Evolutionary conservation across 225 moss, liverwort and hornwort genomes (phyloP).

Genomic region (Rhytidiadelphus loreus): DNA sequence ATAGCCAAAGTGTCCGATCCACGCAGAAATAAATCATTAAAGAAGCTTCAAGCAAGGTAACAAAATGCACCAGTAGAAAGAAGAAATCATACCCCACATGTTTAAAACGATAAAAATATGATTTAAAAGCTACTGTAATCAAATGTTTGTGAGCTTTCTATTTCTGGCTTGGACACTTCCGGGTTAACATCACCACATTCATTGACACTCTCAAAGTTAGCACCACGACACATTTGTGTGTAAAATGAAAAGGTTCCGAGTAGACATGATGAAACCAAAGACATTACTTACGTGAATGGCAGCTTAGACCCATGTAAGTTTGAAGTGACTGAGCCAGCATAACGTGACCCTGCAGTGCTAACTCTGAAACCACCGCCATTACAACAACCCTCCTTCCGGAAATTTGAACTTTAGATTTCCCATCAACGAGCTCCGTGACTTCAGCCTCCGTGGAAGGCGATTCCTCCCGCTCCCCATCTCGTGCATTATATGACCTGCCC

Average conservation of each 20-base stretch:
- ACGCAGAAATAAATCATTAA: background rate
- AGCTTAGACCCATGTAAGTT: conserved; percentile 56
- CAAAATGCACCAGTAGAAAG: background rate
- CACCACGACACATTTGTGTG: background rate
- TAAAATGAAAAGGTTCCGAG: background rate
- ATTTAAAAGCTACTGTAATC: background rate
- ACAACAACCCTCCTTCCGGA: conserved; percentile 58
- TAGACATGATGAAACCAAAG: background rate
- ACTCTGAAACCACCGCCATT: conserved; percentile 36
- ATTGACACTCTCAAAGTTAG: background rate
- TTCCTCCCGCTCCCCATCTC: conserved; percentile 8
- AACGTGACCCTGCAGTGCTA: conserved; percentile 63
- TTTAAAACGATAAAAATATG: background rate
- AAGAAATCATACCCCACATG: background rate
- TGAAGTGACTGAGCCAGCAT: conserved; percentile 84
- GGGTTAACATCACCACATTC: background rate
- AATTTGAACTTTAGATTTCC: conserved; percentile 24
- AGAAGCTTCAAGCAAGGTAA: background rate
- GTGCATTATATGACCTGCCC: background rate
- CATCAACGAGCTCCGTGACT: conserved; percentile 7
- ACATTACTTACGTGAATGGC: conserved; percentile 60
- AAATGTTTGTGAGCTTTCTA: background rate
- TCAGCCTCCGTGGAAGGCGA: background rate
- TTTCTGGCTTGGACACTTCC: background rate
- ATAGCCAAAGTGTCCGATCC: background rate